phyloP scores from a whole-genome alignment of 352 stramenopile species.

The Phytophthora tentaculata region DNA sequence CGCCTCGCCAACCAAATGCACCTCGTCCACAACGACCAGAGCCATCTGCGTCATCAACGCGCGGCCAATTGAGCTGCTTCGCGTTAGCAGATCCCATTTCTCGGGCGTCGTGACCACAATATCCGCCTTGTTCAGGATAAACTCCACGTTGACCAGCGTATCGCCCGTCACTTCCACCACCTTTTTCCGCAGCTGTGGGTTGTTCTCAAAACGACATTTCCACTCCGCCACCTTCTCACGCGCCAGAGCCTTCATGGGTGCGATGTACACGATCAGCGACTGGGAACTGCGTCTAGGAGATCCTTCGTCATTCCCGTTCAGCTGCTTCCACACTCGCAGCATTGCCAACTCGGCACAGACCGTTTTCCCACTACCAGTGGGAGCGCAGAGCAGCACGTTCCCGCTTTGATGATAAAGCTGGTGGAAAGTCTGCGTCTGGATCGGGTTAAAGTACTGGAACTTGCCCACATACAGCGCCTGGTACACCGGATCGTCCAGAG shows the following conservation, averaged over 20 bases:
- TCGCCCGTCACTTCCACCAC: conserved; percentile 98
- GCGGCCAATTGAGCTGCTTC: conserved; percentile 83
- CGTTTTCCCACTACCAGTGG: conserved; percentile 97
- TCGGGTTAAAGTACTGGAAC: conserved; percentile 92
- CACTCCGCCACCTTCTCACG: conserved; percentile 97
- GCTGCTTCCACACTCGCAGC: conserved; percentile 92
- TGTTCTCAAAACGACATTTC: conserved; percentile 91
- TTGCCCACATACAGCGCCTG: conserved; percentile 91
- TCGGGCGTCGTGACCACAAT: conserved; percentile 98
- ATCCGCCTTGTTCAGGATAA: conserved; percentile 91
- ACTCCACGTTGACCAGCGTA: conserved; percentile 93
- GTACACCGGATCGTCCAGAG: conserved; percentile 92
- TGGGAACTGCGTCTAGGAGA: conserved; percentile 9
- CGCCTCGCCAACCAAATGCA: conserved; percentile 98
- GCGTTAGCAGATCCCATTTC: conserved; percentile 98
- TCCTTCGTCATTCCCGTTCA: conserved; percentile 7
- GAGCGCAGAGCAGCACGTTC: conserved; percentile 96
- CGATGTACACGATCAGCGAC: conserved; percentile 97
- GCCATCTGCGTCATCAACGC: conserved; percentile 73
- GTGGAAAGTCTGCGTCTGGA: conserved; percentile 99
- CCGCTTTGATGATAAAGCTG: conserved; percentile 96
- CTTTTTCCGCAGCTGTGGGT: conserved; percentile 82
- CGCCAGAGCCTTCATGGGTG: conserved; percentile 96
- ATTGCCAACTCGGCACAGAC: conserved; percentile 97
- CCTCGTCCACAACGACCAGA: conserved; percentile 97